Base-by-base conservation (phyloP, 495 filamentous ascomycete genomes). In the Penicillium bialowiezense region DNA sequence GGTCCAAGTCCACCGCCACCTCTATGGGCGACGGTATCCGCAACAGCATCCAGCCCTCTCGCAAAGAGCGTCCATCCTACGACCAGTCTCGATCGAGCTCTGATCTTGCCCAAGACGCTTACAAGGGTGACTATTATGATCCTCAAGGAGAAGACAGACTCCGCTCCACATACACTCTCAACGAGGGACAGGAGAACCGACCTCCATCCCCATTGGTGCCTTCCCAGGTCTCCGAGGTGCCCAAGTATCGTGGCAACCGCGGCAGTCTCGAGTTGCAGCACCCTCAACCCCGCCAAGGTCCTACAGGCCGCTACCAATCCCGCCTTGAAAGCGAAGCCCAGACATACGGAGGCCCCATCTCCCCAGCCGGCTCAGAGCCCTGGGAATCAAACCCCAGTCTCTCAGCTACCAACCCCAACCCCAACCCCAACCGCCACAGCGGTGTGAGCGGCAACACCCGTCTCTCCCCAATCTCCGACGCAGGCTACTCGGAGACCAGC, bases 1-100 rank as follows among this genome's bases (percentile, higher is more conserved):
- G 93, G 93, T 97, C 92, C 3, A 91, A 93, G 68, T 97, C 93
- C 17, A 97, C 93, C 4, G 79, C 91, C 18, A 93, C 95, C 2
- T 86, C 86, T n/a, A 74, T 76, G 50, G 79, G 77, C 12, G 72
- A 80, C 54, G 73, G 75, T 39, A 71, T 74, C 53, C 73, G 79
- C 49, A 76, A 73, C 56, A 81, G 72, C 59, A 68, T 73, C 20
- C 73, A 76, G 48, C 64, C 70, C 10, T 59, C 58, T 14, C 72
- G 72, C 32, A 75, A 76, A 41, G 72, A 79, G 41, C 75, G 74
- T 13, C 74, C 79, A 13, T 71, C 69, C 33, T 84, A 80, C 10
- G 76, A 79, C 39, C 67, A 74, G 3, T 89, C 85, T 33, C 84
- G 83, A 23, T 91, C 90, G 10, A 86, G 83, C 1, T 91, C 87